Evolutionary conservation across 345 rosid genomes (phyloP).

Genomic region (Sapria himalayana): DNA sequence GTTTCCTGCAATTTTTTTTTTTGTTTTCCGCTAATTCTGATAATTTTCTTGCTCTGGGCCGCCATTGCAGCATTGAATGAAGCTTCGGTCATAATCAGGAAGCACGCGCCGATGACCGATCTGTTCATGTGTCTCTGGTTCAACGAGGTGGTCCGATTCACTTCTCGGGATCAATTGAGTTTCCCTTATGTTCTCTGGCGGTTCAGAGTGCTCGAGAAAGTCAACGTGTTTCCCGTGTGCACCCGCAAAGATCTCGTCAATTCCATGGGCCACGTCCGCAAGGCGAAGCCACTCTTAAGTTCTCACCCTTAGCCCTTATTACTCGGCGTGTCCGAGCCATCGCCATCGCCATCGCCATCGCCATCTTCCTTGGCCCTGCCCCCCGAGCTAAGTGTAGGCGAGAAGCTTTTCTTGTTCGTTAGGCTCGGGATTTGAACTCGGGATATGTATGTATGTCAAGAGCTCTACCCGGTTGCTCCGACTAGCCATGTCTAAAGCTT

Average conservation of each 20-base stretch:
- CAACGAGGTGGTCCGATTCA: conserved; percentile 80
- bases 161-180: conserved; percentile 86
- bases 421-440: too few relatives aligned
- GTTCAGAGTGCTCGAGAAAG: conserved; percentile 39
- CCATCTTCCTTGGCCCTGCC: too few relatives aligned
- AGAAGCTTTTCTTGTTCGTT: too few relatives aligned
- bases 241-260: conserved; percentile 85
- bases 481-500: too few relatives aligned
- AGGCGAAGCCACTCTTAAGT: conserved; percentile 49
- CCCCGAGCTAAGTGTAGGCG: too few relatives aligned
- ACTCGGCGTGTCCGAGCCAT: too few relatives aligned
- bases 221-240: conserved; percentile 77
- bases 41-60: not conserved
- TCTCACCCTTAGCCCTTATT: too few relatives aligned
- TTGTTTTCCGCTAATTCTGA: too few relatives aligned
- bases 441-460: too few relatives aligned
- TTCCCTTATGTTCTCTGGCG: conserved; percentile 88
- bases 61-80: conserved; percentile 77
- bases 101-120: conserved; percentile 54
- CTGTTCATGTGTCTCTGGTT: conserved; percentile 95
- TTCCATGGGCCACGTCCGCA: conserved; percentile 70
- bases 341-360: too few relatives aligned
- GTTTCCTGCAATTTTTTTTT: too few relatives aligned
- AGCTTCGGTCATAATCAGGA: conserved; percentile 80
- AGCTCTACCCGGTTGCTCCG: too few relatives aligned